phyloP scores from a whole-genome alignment of 108 stramenopile genomes.

The Pelagomonas calceolata region DNA sequence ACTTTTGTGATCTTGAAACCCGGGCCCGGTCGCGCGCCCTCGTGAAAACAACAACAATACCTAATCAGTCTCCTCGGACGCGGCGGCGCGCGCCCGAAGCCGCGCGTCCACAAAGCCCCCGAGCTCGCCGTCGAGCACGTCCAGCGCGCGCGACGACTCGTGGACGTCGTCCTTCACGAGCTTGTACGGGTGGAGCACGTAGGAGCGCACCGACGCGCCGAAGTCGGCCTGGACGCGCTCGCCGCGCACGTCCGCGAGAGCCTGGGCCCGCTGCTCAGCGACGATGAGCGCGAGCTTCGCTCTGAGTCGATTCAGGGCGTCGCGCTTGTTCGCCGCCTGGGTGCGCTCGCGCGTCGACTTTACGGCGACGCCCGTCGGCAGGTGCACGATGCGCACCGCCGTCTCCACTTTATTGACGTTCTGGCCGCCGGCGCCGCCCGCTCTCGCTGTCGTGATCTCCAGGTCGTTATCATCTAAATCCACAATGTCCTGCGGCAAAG shows the following conservation, averaged over 20 bases:
- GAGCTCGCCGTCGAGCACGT: conserved; percentile 68
- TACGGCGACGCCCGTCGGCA: conserved; percentile 83
- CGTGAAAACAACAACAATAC: no score
- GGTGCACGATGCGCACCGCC: conserved; percentile 88
- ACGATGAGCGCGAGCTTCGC: conserved; percentile 65
- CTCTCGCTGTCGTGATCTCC: conserved; percentile 69
- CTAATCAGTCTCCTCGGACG: no score
- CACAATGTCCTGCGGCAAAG: conserved; percentile 25
- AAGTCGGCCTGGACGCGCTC: conserved; percentile 73
- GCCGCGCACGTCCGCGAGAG: conserved; percentile 60
- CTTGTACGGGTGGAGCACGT: conserved; percentile 94
- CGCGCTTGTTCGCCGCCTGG: conserved; percentile 68
- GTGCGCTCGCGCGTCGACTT: conserved; percentile 87
- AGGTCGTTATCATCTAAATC: conserved; percentile 52
- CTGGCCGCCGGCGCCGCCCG: conserved; percentile 93
- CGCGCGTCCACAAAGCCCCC: conserved; percentile 2
- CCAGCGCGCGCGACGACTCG: conserved; percentile 65
- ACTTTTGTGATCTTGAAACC: no score
- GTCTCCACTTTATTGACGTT: conserved; percentile 99
- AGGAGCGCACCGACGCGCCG: conserved; percentile 93
- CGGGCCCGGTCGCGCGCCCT: no score
- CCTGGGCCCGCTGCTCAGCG: conserved; percentile 50
- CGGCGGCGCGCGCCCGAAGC: no score
- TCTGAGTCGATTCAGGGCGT: conserved; percentile 73
- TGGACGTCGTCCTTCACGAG: conserved; percentile 88